Base-by-base conservation (phyloP, 169 alveolate genomes). In the Cryptosporidium parvum region DNA sequence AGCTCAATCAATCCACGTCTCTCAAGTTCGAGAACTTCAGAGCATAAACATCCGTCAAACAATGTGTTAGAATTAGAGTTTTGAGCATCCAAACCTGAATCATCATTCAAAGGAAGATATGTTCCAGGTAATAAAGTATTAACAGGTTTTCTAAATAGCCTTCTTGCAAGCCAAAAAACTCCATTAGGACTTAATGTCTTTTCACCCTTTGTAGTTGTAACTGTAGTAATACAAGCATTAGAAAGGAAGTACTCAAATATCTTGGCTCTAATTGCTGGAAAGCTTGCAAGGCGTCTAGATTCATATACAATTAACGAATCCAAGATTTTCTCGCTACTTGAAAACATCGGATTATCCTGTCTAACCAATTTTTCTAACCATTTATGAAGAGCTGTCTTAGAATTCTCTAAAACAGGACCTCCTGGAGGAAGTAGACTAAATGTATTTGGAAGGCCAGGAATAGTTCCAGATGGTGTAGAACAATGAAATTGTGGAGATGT, bases 401-500 rank as follows among this genome's bases (percentile, higher is more conserved):
- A 62, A 42, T 80, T 80, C 45, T 80, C 89, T 8, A 62, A 44
- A 16, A 44, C 68, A n/a, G 89, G 89, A 21, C 89, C 89, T n/a
- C n/a, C 89, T 6, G 89, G 89, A 18, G 89, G 89, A 2, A 80
- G 51, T 16, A 80, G 51, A 65, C 69, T 61, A 44, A 80, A 59
- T 14, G 73, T 80, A 9, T 29, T 45, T 21, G 89, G 80, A 37
- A 80, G 23, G 16, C 75, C 75, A n/a, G 56, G 70, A 42, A 62
- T 35, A 26, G 44, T 10, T n/a, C 70, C 62, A n/a, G 89, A 26
- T 62, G 89, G 89, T 7, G 59, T 67, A 5, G 89, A 80, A 31
- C 89, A 80, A 14, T 65, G 89, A 26, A 80, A 80, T 65, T 80
- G 89, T 9, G 89, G 89, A 80, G 75, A 59, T 23, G 69, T 37